Evolutionary conservation across 495 filamentous ascomycete genomes (phyloP).

Genomic region (Penicillium lividum): DNA sequence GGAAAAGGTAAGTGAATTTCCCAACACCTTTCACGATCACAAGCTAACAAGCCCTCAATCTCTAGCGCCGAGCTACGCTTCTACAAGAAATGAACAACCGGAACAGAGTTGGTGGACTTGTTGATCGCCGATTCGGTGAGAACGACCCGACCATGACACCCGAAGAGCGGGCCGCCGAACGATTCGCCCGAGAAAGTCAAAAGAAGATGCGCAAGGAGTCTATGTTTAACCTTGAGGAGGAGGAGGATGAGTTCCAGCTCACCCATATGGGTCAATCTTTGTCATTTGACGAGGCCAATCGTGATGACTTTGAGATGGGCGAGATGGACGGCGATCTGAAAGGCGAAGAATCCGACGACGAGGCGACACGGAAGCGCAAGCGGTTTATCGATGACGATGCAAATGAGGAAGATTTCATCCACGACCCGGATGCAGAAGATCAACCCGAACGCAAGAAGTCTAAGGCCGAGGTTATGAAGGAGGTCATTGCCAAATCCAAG

Average conservation of each 20-base stretch:
- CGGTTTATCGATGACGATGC: constrained; percentile 38
- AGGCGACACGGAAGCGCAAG: constrained; percentile 63
- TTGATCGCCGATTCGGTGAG: constrained; percentile 94
- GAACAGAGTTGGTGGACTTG: constrained; percentile 87
- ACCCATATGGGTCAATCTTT: constrained; percentile 83
- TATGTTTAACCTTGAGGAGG: constrained; percentile 89
- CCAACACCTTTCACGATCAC: neutral
- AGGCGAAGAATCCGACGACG: constrained; percentile 61
- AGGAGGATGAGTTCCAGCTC: constrained; percentile 67
- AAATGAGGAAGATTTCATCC: constrained; percentile 40
- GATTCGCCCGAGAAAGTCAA: constrained; percentile 85
- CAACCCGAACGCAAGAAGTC: constrained; percentile 80
- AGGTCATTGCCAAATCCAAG: constrained; percentile 97
- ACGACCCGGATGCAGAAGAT: constrained; percentile 44
- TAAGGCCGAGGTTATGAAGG: constrained; percentile 94
- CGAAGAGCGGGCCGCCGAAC: constrained; percentile 88
- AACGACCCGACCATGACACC: constrained; percentile 91
- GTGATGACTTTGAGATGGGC: constrained; percentile 77
- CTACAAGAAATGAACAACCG: constrained; percentile 81
- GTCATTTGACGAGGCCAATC: constrained; percentile 52
- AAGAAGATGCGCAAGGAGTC: constrained; percentile 66
- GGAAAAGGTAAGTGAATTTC: constrained; percentile 63
- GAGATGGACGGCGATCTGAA: constrained; percentile 66
- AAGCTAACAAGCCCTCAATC: constrained; percentile 10
- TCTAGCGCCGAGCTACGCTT: constrained; percentile 73